Evolutionary conservation across 2,329 filamentous ascomycete species (phyloP), one percentile per base, ranked within the genome.

Genomic region (Sporothrix globosa): DNA sequence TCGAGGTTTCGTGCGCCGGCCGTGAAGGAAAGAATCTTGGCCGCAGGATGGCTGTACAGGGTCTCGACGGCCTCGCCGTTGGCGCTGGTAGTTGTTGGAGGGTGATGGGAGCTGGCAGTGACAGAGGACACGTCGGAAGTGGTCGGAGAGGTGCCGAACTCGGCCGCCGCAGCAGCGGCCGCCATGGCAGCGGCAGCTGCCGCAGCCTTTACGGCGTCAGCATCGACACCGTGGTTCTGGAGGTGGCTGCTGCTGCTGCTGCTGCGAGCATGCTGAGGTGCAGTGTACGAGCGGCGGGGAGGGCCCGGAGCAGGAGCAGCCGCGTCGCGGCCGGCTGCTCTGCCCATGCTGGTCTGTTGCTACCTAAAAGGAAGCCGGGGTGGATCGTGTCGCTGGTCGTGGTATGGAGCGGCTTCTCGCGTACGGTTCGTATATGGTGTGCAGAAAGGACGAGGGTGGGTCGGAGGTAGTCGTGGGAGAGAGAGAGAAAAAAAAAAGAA

Each of bases 11-110:
- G 77, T 44, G 76, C 77, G 30, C 79, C 80, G 27, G 81, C 81
- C 21, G 78, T 83, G 74, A 88, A 87, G 17, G 85, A 80, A 54
- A 87, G 81, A 73, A 96, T 92, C 77, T 90, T 92, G 71, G 89
- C 89, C 56, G 86, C 87, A 0, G 90, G 87, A 75, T 94, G 91
- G 70, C 87, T 88, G 77, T 92, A 96, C 5, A 96, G 85, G 1
- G 89, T 92, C 78, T 92, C 91, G 74, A 92, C 84, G 7, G 81
- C 74, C 54, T 74, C 73, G 46, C 69, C 71, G 53, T 70, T 70
- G 54, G 73, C 71, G 48, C 65, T 70, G 48, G 73, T 50, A 4
- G 69, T 30, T 11, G 69, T 39, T 2, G 68, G 54, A 5, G 61
- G 34, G 27, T 21, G n/a, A 24, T 67, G 54, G n/a, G 61, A 60